These are phyloP conservation scores for Mycena polygramma DNA, from an alignment of 768 basidiomycete species.

Conservation along the genomic window DNA sequence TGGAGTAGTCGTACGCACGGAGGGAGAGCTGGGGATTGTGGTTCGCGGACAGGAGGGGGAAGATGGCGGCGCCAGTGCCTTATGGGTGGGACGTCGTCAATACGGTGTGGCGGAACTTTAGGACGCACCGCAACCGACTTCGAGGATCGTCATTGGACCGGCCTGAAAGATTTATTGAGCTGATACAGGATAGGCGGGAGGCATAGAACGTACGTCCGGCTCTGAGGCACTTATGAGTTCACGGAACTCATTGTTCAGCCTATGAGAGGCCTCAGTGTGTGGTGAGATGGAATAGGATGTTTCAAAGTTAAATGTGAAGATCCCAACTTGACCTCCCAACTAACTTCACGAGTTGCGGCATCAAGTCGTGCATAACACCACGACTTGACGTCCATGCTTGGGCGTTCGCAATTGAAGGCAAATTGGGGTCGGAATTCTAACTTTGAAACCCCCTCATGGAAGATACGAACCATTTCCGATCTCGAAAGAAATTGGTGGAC, in stretches of 20 bases:
- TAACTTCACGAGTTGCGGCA: no score
- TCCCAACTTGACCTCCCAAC: no score
- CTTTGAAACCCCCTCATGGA: neutral
- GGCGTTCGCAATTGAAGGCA: no score
- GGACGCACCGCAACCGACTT: slow-evolving; percentile 89
- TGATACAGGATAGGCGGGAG: slow-evolving; percentile 8
- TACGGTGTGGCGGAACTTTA: neutral
- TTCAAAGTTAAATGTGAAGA: no score
- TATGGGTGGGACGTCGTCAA: slow-evolving; percentile 19
- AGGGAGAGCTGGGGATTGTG: slow-evolving; percentile 81
- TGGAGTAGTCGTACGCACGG: slow-evolving; percentile 92
- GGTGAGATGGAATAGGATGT: neutral
- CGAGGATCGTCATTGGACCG: slow-evolving; percentile 81
- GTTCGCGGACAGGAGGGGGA: slow-evolving; percentile 88
- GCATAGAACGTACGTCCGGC: slow-evolving; percentile 61
- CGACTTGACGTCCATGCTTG: no score
- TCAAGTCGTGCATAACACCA: no score
- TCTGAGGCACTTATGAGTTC: slow-evolving; percentile 82
- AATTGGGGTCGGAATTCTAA: no score
- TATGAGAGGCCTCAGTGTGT: slow-evolving; percentile 41
- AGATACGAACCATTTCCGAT: slow-evolving; percentile 83
- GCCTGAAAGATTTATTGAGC: slow-evolving; percentile 62
- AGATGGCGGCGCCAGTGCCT: slow-evolving; percentile 97
- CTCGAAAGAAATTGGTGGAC: slow-evolving; percentile 90
- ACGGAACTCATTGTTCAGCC: slow-evolving; percentile 95